Base-by-base conservation (phyloP, 208 protist genomes). In the Leishmania lainsoni region DNA sequence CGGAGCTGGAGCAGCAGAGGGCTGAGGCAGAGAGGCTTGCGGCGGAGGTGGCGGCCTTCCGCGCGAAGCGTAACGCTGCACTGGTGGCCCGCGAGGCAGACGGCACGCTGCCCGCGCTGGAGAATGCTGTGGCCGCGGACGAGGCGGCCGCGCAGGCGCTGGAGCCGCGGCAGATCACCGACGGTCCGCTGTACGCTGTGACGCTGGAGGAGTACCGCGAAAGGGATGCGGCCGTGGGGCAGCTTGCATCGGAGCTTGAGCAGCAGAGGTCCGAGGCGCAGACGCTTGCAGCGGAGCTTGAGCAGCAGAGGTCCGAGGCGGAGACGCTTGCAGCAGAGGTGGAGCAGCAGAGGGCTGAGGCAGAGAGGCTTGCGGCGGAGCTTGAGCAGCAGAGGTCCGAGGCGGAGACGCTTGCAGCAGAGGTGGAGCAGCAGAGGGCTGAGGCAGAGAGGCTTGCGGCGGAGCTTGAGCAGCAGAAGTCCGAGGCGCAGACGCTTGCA, bases 51-150 rank as follows among this genome's bases (percentile, higher is more conserved):
- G 35, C 70, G 26, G 42, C 72, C 22, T 77, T 70, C 39, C 79
- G 59, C n/a, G 76, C 51, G 73, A 83, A 73, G 79, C 84, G 84
- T 71, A 82, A 76, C 77, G 80, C 78, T 48, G 81, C 81, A 75
- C 66, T 81, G 59, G 74, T 74, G 63, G 78, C 72, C 35, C 81
- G 79, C 74, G 82, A 74, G 35, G 81, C 75, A 3, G 83, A 85
- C n/a, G 86, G 71, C 65, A 69, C 84, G 84, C 80, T 88, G 80
- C 54, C 73, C 56, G 78, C 73, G 58, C 35, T 26, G 35, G 78
- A 76, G 59, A 68, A 68, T 68, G 72, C 83, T 39, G 61, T 81
- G 70, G 32, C 65, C 9, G 79, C 80, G 48, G 81, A 76, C 42
- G 78, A 86, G 8, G 81, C 80, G 14, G 85, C 78, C 2, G 71